Conservation (phyloP, 805 yeast species). For the Sugiyamaella marilandica region DNA sequence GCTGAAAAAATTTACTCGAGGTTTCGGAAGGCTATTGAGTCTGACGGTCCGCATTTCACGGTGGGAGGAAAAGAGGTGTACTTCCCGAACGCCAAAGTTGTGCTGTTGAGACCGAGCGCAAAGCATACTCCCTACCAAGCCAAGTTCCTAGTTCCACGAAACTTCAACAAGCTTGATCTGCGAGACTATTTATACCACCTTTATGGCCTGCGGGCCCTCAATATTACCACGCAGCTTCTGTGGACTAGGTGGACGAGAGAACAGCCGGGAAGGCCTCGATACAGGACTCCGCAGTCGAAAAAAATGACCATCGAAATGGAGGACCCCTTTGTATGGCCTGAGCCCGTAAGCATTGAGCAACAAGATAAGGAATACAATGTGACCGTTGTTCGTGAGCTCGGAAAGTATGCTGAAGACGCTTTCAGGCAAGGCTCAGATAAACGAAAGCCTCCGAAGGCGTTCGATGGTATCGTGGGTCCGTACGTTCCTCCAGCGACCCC, state of each 20-base stretch:
- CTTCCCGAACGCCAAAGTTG: slow-evolving; percentile 81
- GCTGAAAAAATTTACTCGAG: slow-evolving; percentile 14
- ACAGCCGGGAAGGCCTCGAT: slow-evolving; percentile 57
- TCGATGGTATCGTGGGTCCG: slow-evolving; percentile 65
- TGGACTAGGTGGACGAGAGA: slow-evolving; percentile 67
- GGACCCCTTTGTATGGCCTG: slow-evolving; percentile 96
- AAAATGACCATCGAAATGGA: slow-evolving; percentile 96
- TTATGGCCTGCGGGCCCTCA: slow-evolving; percentile 85
- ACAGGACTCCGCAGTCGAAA: slow-evolving; percentile 75
- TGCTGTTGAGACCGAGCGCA: slow-evolving; percentile 86
- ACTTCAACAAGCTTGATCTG: slow-evolving; percentile 88
- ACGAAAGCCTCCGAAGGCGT: slow-evolving; percentile 62
- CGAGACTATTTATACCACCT: slow-evolving; percentile 89
- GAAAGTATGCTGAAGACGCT: slow-evolving; percentile 48
- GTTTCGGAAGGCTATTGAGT: slow-evolving; percentile 15
- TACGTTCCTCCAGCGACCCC: slow-evolving; percentile 59
- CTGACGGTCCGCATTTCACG: slow-evolving; percentile 70
- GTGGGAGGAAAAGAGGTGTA: slow-evolving; percentile 73
- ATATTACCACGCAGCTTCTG: slow-evolving; percentile 77
- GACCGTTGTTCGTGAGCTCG: slow-evolving; percentile 44
- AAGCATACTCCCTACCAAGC: slow-evolving; percentile 97
- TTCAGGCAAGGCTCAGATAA: slow-evolving; percentile 60
- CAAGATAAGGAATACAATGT: slow-evolving; percentile 26
- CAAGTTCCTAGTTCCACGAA: slow-evolving; percentile 87
- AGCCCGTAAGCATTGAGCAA: slow-evolving; percentile 40